Conservation (phyloP, 192 early-diverging fungal species). For the Rhizophagus sp. region DNA sequence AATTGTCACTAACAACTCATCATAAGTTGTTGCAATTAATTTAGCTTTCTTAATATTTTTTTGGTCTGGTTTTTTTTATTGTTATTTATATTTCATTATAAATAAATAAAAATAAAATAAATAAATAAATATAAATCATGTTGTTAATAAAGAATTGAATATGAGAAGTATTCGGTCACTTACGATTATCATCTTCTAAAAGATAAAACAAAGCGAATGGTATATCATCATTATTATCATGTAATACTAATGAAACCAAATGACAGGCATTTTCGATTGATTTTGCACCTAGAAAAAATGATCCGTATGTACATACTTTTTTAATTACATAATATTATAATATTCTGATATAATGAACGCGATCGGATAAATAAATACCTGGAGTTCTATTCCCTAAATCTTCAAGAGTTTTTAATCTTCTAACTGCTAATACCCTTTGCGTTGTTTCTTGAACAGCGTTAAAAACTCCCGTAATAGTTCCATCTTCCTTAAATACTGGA, state of each 20-base stretch:
- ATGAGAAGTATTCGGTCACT: no score
- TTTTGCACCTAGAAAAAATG: slow-evolving; percentile 15
- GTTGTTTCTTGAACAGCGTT: slow-evolving; percentile 42
- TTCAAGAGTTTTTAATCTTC: slow-evolving; percentile 38
- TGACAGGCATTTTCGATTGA: slow-evolving; percentile 21
- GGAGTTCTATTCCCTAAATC: slow-evolving; percentile 38
- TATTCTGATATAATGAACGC: no score
- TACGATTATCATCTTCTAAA: neutral
- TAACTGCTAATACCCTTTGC: slow-evolving; percentile 34
- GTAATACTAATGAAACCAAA: neutral
- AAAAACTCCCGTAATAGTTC: slow-evolving; percentile 35
- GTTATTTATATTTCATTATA: no score
- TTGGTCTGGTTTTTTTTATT: neutral
- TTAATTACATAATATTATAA: neutral
- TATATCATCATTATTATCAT: slow-evolving; percentile 2
- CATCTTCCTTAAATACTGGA: slow-evolving; percentile 39
- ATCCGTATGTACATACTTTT: neutral
- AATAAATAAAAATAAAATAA: no score
- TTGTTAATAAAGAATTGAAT: no score
- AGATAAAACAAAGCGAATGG: slow-evolving; percentile 12
- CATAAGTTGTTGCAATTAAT: slow-evolving; percentile 21
- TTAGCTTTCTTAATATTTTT: neutral
- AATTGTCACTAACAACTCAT: neutral
- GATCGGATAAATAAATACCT: neutral
- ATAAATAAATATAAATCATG: no score